Evolutionary conservation across 129 eudicot species (phyloP).

Genomic region (Tagetes patula): DNA sequence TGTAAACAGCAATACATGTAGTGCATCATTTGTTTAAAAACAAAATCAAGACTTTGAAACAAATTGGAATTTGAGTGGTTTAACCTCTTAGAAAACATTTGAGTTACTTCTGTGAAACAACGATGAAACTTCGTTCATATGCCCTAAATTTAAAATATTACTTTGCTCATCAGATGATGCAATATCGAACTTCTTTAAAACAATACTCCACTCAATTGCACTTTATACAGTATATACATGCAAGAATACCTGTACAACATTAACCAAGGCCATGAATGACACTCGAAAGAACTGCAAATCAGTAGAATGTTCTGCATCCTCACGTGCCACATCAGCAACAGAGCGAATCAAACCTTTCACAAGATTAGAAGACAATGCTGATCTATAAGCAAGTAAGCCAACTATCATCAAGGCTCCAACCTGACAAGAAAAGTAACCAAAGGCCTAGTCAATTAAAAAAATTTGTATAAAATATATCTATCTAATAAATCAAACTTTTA

Average conservation of each 20-base stretch:
- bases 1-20: neutral
- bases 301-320: slow-evolving; percentile 53
- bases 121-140: neutral
- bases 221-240: neutral
- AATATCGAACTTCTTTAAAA: neutral
- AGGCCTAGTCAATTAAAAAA: neutral
- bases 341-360: slow-evolving; percentile 67
- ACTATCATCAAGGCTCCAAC: slow-evolving; percentile 89
- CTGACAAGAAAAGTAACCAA: slow-evolving; percentile 37
- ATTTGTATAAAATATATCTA: too few species aligned
- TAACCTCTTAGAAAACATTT: neutral
- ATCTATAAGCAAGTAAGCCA: slow-evolving; percentile 66
- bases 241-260: slow-evolving; percentile 65
- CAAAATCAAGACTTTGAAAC: neutral
- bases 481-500: too few species aligned
- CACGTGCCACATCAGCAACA: slow-evolving; percentile 60
- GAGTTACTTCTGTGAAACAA: neutral
- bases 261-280: slow-evolving; percentile 72
- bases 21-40: neutral
- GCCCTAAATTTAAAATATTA: neutral
- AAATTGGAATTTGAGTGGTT: neutral
- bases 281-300: slow-evolving; percentile 67
- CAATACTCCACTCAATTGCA: slow-evolving; percentile 3
- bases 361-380: slow-evolving; percentile 58
- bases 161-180: slow-evolving; percentile 7